phyloP scores from a whole-genome alignment of 805 yeast genomes.

The Barnettozyma pratensis region DNA sequence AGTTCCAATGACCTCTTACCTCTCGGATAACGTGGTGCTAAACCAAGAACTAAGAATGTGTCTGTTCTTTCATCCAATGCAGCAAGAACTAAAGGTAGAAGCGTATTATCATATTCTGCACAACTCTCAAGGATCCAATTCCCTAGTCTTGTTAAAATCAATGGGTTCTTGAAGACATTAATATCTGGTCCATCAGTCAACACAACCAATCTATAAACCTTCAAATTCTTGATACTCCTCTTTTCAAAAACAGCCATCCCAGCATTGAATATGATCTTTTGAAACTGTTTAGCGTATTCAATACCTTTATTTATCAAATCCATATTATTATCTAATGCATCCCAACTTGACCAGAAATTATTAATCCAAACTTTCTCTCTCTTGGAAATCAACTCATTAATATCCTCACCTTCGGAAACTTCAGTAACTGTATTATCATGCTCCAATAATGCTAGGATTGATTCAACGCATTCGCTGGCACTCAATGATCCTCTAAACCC shows the following conservation, averaged over 20 bases:
- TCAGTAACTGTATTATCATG: conserved; percentile 38
- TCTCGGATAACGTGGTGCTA: conserved; percentile 76
- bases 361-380: conserved; percentile 66
- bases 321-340: conserved; percentile 45
- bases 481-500: conserved; percentile 86
- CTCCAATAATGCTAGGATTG: conserved; percentile 80
- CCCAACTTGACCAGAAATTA: conserved; percentile 70
- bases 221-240: conserved; percentile 68
- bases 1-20: conserved; percentile 30
- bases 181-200: conserved; percentile 85
- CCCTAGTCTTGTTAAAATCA: conserved; percentile 79
- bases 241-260: conserved; percentile 89
- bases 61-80: conserved; percentile 67
- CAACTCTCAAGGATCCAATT: conserved; percentile 89
- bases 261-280: conserved; percentile 76
- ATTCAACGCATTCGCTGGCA: conserved; percentile 91
- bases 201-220: conserved; percentile 81
- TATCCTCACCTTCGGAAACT: conserved; percentile 26
- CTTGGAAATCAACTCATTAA: conserved; percentile 30
- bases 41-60: conserved; percentile 82
- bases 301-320: conserved; percentile 64
- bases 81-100: conserved; percentile 83
- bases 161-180: conserved; percentile 74
- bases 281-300: conserved; percentile 78
- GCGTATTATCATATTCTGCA: conserved; percentile 63